Conservation (phyloP, 106 monocot species). For the Triglochin maritima region DNA sequence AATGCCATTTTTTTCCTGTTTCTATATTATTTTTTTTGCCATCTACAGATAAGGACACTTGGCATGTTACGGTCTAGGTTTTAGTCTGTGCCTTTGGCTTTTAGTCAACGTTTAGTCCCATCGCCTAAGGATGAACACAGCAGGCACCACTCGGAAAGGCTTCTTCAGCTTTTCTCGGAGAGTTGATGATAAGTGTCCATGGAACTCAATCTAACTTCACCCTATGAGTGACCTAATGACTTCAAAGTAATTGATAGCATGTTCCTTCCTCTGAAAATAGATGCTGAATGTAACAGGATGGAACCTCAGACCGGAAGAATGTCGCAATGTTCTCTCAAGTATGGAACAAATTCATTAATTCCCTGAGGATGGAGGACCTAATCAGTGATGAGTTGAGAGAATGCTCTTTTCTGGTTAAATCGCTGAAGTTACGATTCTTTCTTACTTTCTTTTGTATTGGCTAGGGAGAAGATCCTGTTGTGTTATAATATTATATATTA, state of each 20-base stretch:
- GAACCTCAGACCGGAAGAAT: conserved; percentile 35
- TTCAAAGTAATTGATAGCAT: too few species aligned
- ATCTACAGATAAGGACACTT: conserved; percentile 77
- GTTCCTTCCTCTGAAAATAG: too few species aligned
- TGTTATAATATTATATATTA: too few species aligned
- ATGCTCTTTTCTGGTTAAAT: background rate
- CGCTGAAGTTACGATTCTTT: background rate
- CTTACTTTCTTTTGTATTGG: conserved; percentile 6
- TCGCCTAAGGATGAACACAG: conserved; percentile 20
- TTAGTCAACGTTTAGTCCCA: conserved; percentile 59
- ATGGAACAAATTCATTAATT: conserved; percentile 79
- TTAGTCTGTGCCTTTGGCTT: conserved; percentile 64
- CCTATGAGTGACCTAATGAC: too few species aligned
- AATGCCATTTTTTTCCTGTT: background rate
- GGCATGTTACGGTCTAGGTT: conserved; percentile 96
- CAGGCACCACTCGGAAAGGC: conserved; percentile 19
- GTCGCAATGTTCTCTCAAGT: conserved; percentile 69
- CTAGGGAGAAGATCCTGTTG: conserved; percentile 72
- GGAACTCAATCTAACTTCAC: too few species aligned
- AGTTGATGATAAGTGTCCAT: background rate
- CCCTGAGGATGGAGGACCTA: conserved; percentile 74
- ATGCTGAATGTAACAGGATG: conserved; percentile 26
- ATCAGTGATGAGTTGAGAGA: conserved; percentile 53
- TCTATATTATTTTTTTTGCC: conserved; percentile 3
- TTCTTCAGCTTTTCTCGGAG: background rate